Percentiles rank a stretch among this genome's conserved stretches.
phyloP scores from a whole-genome alignment of 169 alveolate species.

The Cryptosporidium sp. region DNA sequence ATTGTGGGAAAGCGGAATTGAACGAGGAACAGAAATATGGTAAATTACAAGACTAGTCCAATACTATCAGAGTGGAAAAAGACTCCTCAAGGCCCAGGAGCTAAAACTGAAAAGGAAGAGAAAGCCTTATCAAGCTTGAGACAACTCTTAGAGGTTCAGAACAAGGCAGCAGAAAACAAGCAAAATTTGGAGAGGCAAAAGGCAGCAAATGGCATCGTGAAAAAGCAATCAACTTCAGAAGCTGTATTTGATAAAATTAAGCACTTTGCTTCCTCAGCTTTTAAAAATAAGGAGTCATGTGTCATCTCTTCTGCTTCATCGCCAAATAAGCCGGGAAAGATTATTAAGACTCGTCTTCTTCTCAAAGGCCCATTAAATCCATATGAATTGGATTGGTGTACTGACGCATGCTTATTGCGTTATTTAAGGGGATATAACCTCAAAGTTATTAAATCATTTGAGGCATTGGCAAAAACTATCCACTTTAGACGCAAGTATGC shows the following conservation, averaged over 20 bases:
- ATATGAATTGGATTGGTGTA: conserved; percentile 69
- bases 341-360: conserved; percentile 58
- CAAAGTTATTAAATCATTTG: conserved; percentile 65
- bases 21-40: conserved; percentile 24
- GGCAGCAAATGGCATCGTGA: conserved; percentile 44
- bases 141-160: conserved; percentile 62
- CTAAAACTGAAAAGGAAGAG: conserved; percentile 65
- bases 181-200: conserved; percentile 46
- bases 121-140: conserved; percentile 50
- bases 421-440: conserved; percentile 66
- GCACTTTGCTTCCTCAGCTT: conserved; percentile 69
- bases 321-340: conserved; percentile 63
- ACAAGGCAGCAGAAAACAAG: conserved; percentile 70
- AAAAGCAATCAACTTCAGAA: conserved; percentile 69
- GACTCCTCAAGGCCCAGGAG: conserved; percentile 73
- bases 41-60: conserved; percentile 58
- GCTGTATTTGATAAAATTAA: conserved; percentile 55
- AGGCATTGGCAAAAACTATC: conserved; percentile 67
- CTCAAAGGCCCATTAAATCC: conserved; percentile 58
- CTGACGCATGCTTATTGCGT: conserved; percentile 63
- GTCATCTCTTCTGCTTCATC: conserved; percentile 61
- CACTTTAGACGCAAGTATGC: conserved; percentile 73
- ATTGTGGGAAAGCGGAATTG: neutral
- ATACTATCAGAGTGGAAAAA: conserved; percentile 33
- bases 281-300: conserved; percentile 52